Percentiles rank a stretch among this genome's conserved stretches.
Evolutionary conservation across 106 monocot species (phyloP).

Genomic region (Dendrobium officinale): DNA sequence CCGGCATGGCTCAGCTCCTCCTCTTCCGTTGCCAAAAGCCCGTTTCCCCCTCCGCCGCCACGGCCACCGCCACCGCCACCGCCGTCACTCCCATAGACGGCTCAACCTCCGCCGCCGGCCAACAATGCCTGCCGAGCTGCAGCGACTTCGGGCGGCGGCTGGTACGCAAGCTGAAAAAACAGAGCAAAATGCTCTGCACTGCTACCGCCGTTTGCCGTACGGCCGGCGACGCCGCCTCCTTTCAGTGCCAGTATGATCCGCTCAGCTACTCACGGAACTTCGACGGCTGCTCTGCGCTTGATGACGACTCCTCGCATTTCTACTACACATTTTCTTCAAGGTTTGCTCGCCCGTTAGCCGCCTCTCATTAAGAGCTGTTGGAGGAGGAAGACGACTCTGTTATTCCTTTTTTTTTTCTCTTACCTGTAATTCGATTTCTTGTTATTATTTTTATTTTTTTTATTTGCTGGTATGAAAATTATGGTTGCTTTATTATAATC

Average conservation of each 20-base stretch:
- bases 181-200: slow-evolving; percentile 24
- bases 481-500: too few relatives aligned
- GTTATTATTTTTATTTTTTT: too few relatives aligned
- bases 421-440: too few relatives aligned
- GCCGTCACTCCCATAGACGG: background rate
- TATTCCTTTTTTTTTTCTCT: too few relatives aligned
- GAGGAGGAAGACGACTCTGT: too few relatives aligned
- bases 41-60: background rate
- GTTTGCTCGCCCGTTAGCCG: slow-evolving; percentile 12
- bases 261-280: slow-evolving; percentile 33
- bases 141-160: slow-evolving; percentile 13
- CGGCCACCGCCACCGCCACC: background rate
- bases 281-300: slow-evolving; percentile 1
- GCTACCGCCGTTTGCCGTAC: background rate
- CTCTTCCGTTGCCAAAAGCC: slow-evolving; percentile 4
- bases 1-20: background rate
- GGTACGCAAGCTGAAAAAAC: slow-evolving; percentile 29
- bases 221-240: background rate
- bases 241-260: slow-evolving; percentile 29
- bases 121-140: background rate
- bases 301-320: slow-evolving; percentile 9
- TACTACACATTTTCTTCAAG: slow-evolving; percentile 17
- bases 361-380: background rate
- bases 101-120: background rate
- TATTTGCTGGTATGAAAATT: too few relatives aligned